Evolutionary conservation across 2,329 filamentous ascomycete species (phyloP), one percentile per base, ranked within the genome.

Genomic region (Aspergillus sp.): DNA sequence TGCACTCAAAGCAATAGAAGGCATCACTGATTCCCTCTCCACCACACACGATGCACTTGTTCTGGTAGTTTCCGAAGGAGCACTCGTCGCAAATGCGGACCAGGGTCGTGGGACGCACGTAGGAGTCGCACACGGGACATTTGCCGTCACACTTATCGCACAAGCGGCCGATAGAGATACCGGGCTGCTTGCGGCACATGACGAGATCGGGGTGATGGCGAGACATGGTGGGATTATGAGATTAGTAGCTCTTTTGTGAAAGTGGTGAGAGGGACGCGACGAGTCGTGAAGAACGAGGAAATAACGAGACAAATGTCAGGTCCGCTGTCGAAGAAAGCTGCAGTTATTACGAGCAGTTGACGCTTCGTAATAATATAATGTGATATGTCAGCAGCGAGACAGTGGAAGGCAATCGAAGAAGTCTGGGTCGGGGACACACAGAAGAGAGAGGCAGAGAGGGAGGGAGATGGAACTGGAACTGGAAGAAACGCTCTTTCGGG

Each of bases 111-210:
- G 95, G 95, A 15, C 95, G 93, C 65, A 99, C 95, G 85, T 99
- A 99, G 63, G 91, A 96, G 78, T 99, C 95, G 87, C 95, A 99
- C 63, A 99, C 93, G 67, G 95, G 95, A 74, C 95, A 99, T 83
- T 99, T 99, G 79, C 95, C 95, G 82, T 99, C 95, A 84, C 95
- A 99, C 82, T 99, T 99, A 83, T 99, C 95, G 85, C 95, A 99
- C 75, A 99, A 91, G 59, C 95, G 93, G 76, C 95, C 95, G 85
- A 99, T 97, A 72, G 93, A 91, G 77, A 98, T 97, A 80, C 95
- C 95, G 63, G 94, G 85, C 78, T 97, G 94, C 83, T 99, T 99
- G 82, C 94, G 93, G 87, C 95, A 99, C 94, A 98, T 98, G 72
- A 99, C 95, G 69, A 99, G 89, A 84, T 99, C 95, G 79, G 93